Evolutionary conservation across 2,329 filamentous ascomycete species (phyloP).

Genomic region (Sarocladium brachiariae): DNA sequence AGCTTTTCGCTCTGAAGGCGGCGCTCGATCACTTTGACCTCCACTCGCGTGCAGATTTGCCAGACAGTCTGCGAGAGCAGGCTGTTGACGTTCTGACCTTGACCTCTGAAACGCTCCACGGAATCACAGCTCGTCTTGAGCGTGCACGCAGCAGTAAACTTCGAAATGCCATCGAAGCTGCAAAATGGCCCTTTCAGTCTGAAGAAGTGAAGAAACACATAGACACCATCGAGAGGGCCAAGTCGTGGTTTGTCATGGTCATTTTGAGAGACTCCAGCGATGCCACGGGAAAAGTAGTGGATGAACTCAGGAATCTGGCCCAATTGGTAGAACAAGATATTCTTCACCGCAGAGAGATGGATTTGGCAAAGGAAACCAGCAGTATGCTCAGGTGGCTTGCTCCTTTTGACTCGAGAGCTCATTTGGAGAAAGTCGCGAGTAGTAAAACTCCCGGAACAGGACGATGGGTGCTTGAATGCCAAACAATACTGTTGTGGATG

Average conservation of each 20-base stretch:
- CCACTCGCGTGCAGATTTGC: conserved; percentile 8
- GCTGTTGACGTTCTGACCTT: conserved; percentile 13
- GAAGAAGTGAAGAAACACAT: conserved; percentile 17
- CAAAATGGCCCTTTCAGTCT: conserved; percentile 17
- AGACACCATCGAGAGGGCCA: conserved; percentile 16
- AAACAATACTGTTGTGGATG: conserved; percentile 15
- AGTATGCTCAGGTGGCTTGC: conserved; percentile 16
- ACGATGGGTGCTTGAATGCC: conserved; percentile 15
- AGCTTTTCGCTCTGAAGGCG: conserved; percentile 19
- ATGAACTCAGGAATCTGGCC: conserved; percentile 16
- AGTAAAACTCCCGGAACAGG: conserved; percentile 17
- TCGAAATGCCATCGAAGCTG: conserved; percentile 12
- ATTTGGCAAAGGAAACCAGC: conserved; percentile 14
- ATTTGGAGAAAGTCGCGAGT: conserved; percentile 11
- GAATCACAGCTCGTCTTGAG: conserved; percentile 14
- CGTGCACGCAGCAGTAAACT: conserved; percentile 12
- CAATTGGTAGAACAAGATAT: conserved; percentile 17
- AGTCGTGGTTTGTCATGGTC: conserved; percentile 21
- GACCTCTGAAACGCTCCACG: conserved; percentile 16
- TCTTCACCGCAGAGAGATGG: conserved; percentile 12
- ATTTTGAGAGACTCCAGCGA: conserved; percentile 18
- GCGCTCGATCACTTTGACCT: conserved; percentile 17
- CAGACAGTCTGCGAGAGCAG: conserved; percentile 5
- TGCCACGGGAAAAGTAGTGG: conserved; percentile 14
- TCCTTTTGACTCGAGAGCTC: conserved; percentile 15